Evolutionary conservation across 805 yeast genomes (phyloP).

Genomic region (Candida andamanensis): DNA sequence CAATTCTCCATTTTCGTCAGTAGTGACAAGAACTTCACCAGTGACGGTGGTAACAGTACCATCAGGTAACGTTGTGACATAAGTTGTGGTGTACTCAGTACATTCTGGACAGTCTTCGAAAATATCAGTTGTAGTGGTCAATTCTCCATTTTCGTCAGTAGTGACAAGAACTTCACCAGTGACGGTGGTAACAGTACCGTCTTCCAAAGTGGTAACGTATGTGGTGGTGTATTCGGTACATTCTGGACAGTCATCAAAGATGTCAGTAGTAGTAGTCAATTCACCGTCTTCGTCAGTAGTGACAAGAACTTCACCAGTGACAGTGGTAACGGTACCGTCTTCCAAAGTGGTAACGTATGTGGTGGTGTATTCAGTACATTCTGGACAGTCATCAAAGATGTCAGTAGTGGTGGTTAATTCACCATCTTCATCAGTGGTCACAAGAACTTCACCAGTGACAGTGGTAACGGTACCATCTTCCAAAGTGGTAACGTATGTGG

Average conservation of each 20-base stretch:
- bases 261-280: slow-evolving; percentile 4
- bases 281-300: slow-evolving; percentile 13
- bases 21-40: slow-evolving; percentile 13
- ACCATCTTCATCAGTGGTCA: slow-evolving; percentile 7
- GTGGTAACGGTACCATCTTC: slow-evolving; percentile 7
- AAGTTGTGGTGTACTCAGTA: slow-evolving; percentile 13
- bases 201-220: slow-evolving; percentile 10
- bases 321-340: slow-evolving; percentile 12
- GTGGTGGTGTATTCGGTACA: slow-evolving; percentile 13
- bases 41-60: slow-evolving; percentile 12
- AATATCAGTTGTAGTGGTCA: slow-evolving; percentile 1
- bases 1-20: slow-evolving; percentile 11
- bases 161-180: slow-evolving; percentile 10
- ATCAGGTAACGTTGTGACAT: slow-evolving; percentile 11
- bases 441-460: slow-evolving; percentile 8
- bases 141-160: slow-evolving; percentile 3
- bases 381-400: slow-evolving; percentile 1
- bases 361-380: slow-evolving; percentile 2
- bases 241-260: slow-evolving; percentile 8
- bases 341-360: slow-evolving; percentile 11
- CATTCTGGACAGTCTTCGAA: slow-evolving; percentile 10
- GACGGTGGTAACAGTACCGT: slow-evolving; percentile 12
- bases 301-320: slow-evolving; percentile 11
- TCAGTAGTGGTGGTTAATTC: slow-evolving; percentile 1
- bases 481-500: slow-evolving; percentile 6